phyloP scores from a whole-genome alignment of 1,284 basidiomycete genomes.

The Porodaedalea pini region DNA sequence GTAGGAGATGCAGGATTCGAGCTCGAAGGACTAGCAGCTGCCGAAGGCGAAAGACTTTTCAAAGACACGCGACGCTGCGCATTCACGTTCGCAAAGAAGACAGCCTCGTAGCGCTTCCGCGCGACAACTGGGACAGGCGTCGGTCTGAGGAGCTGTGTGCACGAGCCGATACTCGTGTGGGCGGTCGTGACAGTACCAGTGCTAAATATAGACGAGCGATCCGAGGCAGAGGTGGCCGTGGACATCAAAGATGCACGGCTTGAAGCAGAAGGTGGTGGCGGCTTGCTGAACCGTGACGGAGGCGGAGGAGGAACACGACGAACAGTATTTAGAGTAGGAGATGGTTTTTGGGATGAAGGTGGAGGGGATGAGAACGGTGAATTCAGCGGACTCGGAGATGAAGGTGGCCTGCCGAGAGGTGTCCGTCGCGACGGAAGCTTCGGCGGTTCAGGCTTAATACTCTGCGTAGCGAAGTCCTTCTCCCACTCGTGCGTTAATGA shows the following conservation, averaged over 20 bases:
- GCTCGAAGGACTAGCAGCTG: constrained; percentile 28
- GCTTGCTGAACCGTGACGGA: constrained; percentile 18
- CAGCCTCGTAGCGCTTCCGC: constrained; percentile 58
- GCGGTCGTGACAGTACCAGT: constrained; percentile 40
- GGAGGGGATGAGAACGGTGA: constrained; percentile 30
- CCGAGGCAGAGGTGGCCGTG: constrained; percentile 43
- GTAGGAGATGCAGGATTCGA: constrained; percentile 29
- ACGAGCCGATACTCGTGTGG: constrained; percentile 43
- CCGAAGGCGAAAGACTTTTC: constrained; percentile 23
- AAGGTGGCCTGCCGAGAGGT: constrained; percentile 25
- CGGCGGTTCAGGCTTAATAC: constrained; percentile 39
- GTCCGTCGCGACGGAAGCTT: constrained; percentile 51
- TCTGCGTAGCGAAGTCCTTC: constrained; percentile 29
- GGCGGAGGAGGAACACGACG: constrained; percentile 19
- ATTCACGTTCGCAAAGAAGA: constrained; percentile 58
- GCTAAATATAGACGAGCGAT: constrained; percentile 62
- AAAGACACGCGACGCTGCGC: constrained; percentile 37
- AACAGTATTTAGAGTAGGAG: neutral
- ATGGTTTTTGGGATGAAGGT: constrained; percentile 27
- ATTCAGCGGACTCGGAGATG: constrained; percentile 31
- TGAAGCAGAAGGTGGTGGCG: constrained; percentile 25
- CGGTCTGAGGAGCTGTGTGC: constrained; percentile 38
- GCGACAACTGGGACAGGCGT: constrained; percentile 64
- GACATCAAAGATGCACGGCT: constrained; percentile 29
- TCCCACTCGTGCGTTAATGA: constrained; percentile 33